Evolutionary conservation across 176 grass and related monocot species (phyloP).

Genomic region (Panicum miliaceum): DNA sequence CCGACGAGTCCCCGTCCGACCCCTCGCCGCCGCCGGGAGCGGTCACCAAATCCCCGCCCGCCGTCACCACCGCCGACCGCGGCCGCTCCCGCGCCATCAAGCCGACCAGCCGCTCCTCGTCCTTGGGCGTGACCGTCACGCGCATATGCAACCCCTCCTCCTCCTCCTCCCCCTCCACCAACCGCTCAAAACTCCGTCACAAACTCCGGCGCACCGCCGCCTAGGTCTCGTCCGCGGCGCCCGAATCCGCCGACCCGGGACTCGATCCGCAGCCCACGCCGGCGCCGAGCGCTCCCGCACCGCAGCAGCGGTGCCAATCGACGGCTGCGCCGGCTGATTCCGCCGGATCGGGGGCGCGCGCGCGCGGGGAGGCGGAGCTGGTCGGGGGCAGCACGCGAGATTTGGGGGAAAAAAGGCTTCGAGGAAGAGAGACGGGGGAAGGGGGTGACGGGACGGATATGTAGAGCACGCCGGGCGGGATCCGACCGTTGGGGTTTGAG

Average conservation of each 20-base stretch:
- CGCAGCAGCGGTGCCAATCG: conserved; percentile 2
- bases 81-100: conserved; percentile 63
- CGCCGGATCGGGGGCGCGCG: conserved; percentile 39
- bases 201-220: not conserved
- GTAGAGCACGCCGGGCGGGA: conserved; percentile 2
- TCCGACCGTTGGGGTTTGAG: conserved; percentile 50
- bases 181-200: not conserved
- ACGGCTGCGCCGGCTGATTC: not conserved
- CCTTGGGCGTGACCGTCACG: conserved; percentile 53
- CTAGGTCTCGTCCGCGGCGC: conserved; percentile 39
- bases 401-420: not conserved
- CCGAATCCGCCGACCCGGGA: conserved; percentile 29
- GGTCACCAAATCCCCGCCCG: conserved; percentile 48
- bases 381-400: conserved; percentile 10
- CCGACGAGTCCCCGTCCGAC: conserved; percentile 78
- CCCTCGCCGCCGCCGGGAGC: conserved; percentile 23
- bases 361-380: not conserved
- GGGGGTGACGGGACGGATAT: not conserved
- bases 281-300: not conserved
- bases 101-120: conserved; percentile 48
- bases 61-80: conserved; percentile 52
- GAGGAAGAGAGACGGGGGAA: not conserved
- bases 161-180: not conserved
- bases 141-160: conserved; percentile 38
- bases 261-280: conserved; percentile 26